These are phyloP conservation scores for Sporothrix brasiliensis DNA, from an alignment of 2,329 filamentous ascomycete species.

Conservation along the genomic window DNA sequence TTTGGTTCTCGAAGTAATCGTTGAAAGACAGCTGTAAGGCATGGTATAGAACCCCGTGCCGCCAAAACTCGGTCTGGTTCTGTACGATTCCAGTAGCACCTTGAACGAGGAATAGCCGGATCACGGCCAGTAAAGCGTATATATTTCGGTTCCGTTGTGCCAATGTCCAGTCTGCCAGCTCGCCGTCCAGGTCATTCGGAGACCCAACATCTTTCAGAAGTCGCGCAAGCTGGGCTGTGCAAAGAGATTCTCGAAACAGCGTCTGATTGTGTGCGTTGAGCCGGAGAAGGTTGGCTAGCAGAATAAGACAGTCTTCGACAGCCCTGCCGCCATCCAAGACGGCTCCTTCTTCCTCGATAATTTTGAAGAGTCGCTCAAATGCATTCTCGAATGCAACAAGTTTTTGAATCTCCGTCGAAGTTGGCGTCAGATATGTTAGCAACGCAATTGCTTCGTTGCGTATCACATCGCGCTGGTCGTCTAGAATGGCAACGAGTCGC, in stretches of 20 bases:
- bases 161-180: conserved; percentile 73
- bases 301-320: conserved; percentile 89
- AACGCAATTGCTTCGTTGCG: conserved; percentile 86
- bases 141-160: conserved; percentile 84
- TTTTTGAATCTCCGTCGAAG: conserved; percentile 87
- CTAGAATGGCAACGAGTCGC: conserved; percentile 78
- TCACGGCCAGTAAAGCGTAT: conserved; percentile 83
- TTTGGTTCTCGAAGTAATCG: conserved; percentile 69
- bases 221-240: conserved; percentile 69
- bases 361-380: conserved; percentile 81
- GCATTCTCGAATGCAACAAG: conserved; percentile 94
- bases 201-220: conserved; percentile 61
- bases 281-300: conserved; percentile 84
- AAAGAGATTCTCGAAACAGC: conserved; percentile 88
- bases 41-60: conserved; percentile 76
- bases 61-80: conserved; percentile 86
- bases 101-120: conserved; percentile 79
- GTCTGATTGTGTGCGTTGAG: conserved; percentile 91
- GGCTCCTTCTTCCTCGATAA: conserved; percentile 81
- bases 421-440: conserved; percentile 83
- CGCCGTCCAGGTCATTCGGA: conserved; percentile 48
- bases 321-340: conserved; percentile 80
- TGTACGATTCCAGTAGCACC: conserved; percentile 79
- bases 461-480: conserved; percentile 83
- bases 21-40: conserved; percentile 83